A percentile compares a stretch with the other conserved stretches of the same genome.
Conservation (phyloP, 495 filamentous ascomycete species). For the Aspergillus coremiiformis region DNA sequence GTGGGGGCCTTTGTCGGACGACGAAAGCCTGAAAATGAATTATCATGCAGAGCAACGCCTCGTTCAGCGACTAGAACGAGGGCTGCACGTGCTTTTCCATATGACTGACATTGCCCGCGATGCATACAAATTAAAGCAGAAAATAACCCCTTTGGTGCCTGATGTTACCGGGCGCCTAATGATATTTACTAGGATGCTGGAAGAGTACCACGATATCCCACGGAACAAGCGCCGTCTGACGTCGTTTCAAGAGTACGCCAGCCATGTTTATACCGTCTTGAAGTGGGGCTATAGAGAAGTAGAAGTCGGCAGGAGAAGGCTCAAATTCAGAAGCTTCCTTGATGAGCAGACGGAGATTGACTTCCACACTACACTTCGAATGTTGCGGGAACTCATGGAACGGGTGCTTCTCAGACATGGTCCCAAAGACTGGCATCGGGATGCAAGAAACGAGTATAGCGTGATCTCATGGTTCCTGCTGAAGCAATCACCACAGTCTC, state of each 20-base stretch:
- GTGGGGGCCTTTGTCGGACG: constrained; percentile 23
- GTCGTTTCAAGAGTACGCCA: constrained; percentile 13
- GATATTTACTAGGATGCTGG: constrained; percentile 13
- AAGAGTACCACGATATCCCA: constrained; percentile 19
- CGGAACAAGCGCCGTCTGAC: constrained; percentile 6
- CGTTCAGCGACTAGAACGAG: constrained; percentile 20
- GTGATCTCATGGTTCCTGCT: constrained; percentile 27
- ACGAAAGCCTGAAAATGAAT: constrained; percentile 19
- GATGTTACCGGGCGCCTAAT: constrained; percentile 11
- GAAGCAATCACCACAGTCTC: constrained; percentile 19
- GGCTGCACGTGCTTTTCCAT: constrained; percentile 25
- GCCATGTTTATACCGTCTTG: constrained; percentile 20
- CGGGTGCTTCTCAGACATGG: constrained; percentile 27
- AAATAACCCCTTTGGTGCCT: constrained; percentile 3
- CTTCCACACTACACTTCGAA: constrained; percentile 25
- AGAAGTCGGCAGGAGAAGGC: constrained; percentile 21
- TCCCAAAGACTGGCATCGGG: constrained; percentile 23
- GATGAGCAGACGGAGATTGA: constrained; percentile 21
- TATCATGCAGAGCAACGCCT: constrained; percentile 22
- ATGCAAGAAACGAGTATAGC: constrained; percentile 21
- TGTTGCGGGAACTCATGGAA: constrained; percentile 25
- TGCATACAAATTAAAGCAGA: constrained; percentile 7
- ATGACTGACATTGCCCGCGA: constrained; percentile 25
- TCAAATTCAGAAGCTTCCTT: constrained; percentile 19
- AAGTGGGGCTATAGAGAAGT: constrained; percentile 20